Base-by-base conservation (phyloP, 2,329 filamentous ascomycete species). In the Podosphaera leucotricha region DNA sequence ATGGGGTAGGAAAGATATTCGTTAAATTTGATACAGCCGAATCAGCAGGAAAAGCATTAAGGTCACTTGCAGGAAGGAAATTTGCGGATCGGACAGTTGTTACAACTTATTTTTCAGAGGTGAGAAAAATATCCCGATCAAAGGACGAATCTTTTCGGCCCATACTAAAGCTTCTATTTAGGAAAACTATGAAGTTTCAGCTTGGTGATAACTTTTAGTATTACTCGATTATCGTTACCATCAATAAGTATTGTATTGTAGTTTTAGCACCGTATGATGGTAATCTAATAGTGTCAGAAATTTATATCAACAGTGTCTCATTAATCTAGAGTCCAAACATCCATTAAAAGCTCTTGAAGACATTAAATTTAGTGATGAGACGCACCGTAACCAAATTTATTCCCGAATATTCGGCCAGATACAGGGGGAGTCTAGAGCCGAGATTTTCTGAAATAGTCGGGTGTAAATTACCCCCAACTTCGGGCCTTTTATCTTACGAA, bases 21-120 rank as follows among this genome's bases (percentile, higher is more conserved):
- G 78, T 98, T 65, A 95, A 94, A 60, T 98, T 84, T 57, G 82
- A 90, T 50, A 72, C 68, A 2, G 65, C 72, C 2, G 83, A 85
- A 43, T 75, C 77, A 7, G 82, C 87, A 18, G 78, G 80, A 49
- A 86, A 82, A 56, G 92, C 90, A 6, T 67, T 98, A 46, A 77
- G 79, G 55, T 78, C 84, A n/a, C 67, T 99, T 53, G 90, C 92
- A 24, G 90, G 90, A 40, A 73, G 92, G 51, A 94, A 95, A 60
- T 99, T 98, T 59, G 82, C 86, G 0, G 84, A 95, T 63, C 75
- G 92, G 54, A 98, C 90, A 2, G 92, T 98, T 22, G 85, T 98
- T 11, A 85, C 83, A 2, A 95, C 90, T 3, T 94, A 90, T 63
- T 98, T 94, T 61, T 81, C 85, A 19, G 92, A 95, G 72, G 81